Evolutionary conservation across 495 filamentous ascomycete genomes (phyloP).

Genomic region (Penicillium paradoxum): DNA sequence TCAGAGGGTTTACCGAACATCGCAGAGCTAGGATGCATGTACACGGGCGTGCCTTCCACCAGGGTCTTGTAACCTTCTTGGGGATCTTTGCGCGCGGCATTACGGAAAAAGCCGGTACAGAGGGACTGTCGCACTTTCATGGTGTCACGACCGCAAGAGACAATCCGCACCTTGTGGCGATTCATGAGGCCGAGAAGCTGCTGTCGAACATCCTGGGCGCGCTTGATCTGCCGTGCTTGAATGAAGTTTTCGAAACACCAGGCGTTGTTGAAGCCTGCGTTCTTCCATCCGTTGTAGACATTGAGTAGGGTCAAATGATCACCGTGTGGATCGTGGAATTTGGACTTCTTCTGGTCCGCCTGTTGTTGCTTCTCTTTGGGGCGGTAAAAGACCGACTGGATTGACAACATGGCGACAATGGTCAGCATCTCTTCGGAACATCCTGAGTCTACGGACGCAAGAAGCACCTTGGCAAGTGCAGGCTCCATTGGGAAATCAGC

Average conservation of each 20-base stretch:
- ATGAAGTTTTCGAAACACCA: slow-evolving; percentile 99
- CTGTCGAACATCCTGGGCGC: slow-evolving; percentile 85
- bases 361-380: slow-evolving; percentile 95
- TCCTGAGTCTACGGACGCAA: slow-evolving; percentile 76
- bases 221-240: slow-evolving; percentile 78
- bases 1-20: slow-evolving; percentile 94
- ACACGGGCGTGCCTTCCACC: slow-evolving; percentile 90
- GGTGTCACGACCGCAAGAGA: slow-evolving; percentile 82
- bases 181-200: slow-evolving; percentile 93
- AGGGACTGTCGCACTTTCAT: slow-evolving; percentile 85
- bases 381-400: slow-evolving; percentile 82
- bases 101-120: slow-evolving; percentile 92
- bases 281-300: slow-evolving; percentile 94
- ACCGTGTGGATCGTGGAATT: slow-evolving; percentile 92
- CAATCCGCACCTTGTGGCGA: slow-evolving; percentile 72
- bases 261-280: slow-evolving; percentile 69
- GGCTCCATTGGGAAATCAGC: slow-evolving; percentile 97
- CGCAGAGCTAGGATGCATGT: slow-evolving; percentile 84
- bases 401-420: slow-evolving; percentile 91
- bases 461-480: slow-evolving; percentile 80
- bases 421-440: slow-evolving; percentile 92
- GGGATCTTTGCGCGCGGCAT: slow-evolving; percentile 90
- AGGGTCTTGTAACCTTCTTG: slow-evolving; percentile 96
- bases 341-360: slow-evolving; percentile 94
- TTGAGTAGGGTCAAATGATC: slow-evolving; percentile 94